Conservation (phyloP, 345 rosid species). For the Lepidium didymum region DNA sequence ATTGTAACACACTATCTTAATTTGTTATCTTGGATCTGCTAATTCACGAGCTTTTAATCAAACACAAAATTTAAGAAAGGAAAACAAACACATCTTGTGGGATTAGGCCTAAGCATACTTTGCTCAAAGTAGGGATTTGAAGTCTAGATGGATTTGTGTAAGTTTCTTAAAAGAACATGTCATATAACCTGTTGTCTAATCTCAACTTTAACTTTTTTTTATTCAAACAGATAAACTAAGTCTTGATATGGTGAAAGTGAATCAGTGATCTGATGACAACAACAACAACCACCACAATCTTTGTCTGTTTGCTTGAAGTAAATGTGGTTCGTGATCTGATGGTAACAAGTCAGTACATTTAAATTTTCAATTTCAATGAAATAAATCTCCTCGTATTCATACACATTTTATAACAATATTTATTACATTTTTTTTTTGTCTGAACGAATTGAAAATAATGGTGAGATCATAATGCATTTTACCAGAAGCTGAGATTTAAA, state of each 20-base stretch:
- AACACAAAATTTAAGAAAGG: not conserved
- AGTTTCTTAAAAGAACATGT: not conserved
- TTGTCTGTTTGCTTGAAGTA: conserved; percentile 22
- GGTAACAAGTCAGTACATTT: conserved; percentile 28
- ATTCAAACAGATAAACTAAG: conserved; percentile 8
- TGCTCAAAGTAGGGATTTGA: conserved; percentile 7
- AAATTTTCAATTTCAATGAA: conserved; percentile 10
- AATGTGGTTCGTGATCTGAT: conserved; percentile 27
- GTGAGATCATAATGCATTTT: conserved; percentile 25
- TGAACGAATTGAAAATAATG: conserved; percentile 15
- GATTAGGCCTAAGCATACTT: conserved; percentile 34
- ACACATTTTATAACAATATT: conserved; percentile 5
- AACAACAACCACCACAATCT: conserved; percentile 18
- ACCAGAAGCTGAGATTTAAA: conserved; percentile 18
- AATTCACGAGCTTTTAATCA: not conserved
- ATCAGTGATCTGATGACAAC: conserved; percentile 27
- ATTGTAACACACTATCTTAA: not conserved
- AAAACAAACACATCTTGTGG: not conserved
- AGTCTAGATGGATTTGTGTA: conserved; percentile 11
- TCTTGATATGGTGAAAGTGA: conserved; percentile 20
- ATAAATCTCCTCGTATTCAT: conserved; percentile 33
- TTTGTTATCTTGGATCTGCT: not conserved
- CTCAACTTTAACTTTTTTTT: not conserved
- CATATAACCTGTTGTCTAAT: conserved; percentile 12
- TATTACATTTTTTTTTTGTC: conserved; percentile 20